These are phyloP conservation scores for Verticillium nubilum DNA, from an alignment of 2,329 filamentous ascomycete species.

Conservation along the genomic window DNA sequence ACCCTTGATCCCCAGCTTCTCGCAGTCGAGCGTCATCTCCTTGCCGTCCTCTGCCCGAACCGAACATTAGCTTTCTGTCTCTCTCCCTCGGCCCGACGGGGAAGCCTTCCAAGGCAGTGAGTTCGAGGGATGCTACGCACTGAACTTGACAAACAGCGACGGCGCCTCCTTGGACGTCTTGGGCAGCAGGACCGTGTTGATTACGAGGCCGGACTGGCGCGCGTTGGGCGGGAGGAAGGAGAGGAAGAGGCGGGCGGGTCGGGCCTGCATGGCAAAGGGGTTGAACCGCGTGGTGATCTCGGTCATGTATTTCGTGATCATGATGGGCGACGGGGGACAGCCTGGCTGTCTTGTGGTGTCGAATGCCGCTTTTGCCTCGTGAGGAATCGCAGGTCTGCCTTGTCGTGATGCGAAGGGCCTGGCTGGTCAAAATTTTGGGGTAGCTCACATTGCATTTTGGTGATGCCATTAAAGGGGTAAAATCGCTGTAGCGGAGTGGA, in stretches of 20 bases:
- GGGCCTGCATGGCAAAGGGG: conserved; percentile 75
- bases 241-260: conserved; percentile 83
- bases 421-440: conserved; percentile 12
- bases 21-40: conserved; percentile 76
- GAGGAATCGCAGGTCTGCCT: too few relatives aligned
- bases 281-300: conserved; percentile 85
- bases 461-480: background rate
- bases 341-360: background rate
- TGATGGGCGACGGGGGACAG: conserved; percentile 30
- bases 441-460: conserved; percentile 10
- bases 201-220: conserved; percentile 65
- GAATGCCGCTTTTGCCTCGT: background rate
- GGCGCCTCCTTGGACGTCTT: conserved; percentile 63
- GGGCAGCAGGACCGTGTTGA: conserved; percentile 72
- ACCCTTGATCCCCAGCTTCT: conserved; percentile 77
- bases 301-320: conserved; percentile 85
- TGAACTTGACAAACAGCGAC: conserved; percentile 76
- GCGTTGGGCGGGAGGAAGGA: conserved; percentile 77
- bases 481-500: background rate
- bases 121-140: too few relatives aligned
- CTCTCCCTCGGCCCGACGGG: too few relatives aligned
- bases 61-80: conserved; percentile 20
- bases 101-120: too few relatives aligned
- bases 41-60: conserved; percentile 75
- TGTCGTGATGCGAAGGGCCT: background rate